Evolutionary conservation across 805 yeast genomes (phyloP), one percentile per base, ranked within the genome.

Genomic region (Candida dendrica): DNA sequence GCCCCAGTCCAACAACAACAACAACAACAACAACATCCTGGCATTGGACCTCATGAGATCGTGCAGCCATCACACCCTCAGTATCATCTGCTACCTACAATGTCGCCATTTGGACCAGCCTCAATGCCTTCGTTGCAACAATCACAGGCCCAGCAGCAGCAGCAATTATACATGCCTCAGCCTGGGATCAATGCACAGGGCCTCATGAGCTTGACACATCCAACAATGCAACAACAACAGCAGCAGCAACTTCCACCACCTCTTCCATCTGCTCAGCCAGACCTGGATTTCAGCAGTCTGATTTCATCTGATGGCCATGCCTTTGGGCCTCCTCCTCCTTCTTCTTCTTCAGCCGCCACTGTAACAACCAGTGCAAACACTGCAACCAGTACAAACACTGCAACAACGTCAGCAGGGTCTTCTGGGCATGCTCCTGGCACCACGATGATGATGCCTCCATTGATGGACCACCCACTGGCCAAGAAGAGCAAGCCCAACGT

Each of bases 91-190:
- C 15, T 32, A 4, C 34, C 34, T 13, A 32, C 34, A 32, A 17
- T 32, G 34, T 9, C 34, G 4, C 34, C n/a, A 32, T 15, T 27
- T 27, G 30, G 30, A 11, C 30, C 30, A 5, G 30, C n/a, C 13
- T 27, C 34, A 13, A 17, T 26, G 19, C 39, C 39, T 31, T 24
- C 39, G 14, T 27, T 18, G 18, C 17, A 37, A 36, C 39, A 20
- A 16, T 29, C 13, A 33, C 49, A 18, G 37, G 46, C 24, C 20
- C 17, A 37, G 30, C 39, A 20, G 13, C 33, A 15, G 30, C 49
- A 18, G 37, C 47, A 24, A 32, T 43, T 42, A 37, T 13, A 37
- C 46, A 19, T 30, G 44, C 31, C 36, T 46, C 37, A 16, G 34
- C 15, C 32, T 46, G 18, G 16, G 37, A 32, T 11, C 32, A n/a